Conservation (phyloP, 441 rosid genomes). For the Gossypium laxum region DNA sequence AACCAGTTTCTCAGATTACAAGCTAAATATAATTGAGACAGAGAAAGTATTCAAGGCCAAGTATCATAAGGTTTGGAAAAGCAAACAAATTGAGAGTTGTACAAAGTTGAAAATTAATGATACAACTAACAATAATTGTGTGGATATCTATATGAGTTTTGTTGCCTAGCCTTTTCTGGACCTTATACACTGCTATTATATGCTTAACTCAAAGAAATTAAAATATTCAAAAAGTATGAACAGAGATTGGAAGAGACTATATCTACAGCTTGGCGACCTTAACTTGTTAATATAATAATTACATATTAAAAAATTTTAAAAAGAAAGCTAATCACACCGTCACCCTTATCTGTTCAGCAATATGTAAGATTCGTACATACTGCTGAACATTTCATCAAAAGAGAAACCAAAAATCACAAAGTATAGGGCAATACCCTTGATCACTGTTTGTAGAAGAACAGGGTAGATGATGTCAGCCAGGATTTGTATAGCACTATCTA, state of each 20-base stretch:
- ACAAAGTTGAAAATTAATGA: background rate
- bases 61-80: background rate
- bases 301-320: background rate
- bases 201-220: slow-evolving; percentile 3
- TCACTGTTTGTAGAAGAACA: slow-evolving; percentile 57
- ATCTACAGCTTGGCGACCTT: background rate
- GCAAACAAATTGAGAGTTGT: background rate
- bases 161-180: background rate
- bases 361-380: background rate
- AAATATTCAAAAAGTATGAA: background rate
- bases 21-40: background rate
- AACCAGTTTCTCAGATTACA: background rate
- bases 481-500: slow-evolving; percentile 39
- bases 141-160: background rate
- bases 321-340: background rate
- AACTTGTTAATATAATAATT: background rate
- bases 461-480: slow-evolving; percentile 64
- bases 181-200: background rate
- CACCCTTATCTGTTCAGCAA: background rate
- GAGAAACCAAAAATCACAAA: slow-evolving; percentile 2
- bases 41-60: background rate
- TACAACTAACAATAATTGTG: background rate
- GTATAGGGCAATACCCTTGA: slow-evolving; percentile 56
- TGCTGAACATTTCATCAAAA: background rate
- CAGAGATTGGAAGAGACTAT: background rate